Conservation (phyloP, 352 stramenopile species). For the Phytophthora uliginosa region DNA sequence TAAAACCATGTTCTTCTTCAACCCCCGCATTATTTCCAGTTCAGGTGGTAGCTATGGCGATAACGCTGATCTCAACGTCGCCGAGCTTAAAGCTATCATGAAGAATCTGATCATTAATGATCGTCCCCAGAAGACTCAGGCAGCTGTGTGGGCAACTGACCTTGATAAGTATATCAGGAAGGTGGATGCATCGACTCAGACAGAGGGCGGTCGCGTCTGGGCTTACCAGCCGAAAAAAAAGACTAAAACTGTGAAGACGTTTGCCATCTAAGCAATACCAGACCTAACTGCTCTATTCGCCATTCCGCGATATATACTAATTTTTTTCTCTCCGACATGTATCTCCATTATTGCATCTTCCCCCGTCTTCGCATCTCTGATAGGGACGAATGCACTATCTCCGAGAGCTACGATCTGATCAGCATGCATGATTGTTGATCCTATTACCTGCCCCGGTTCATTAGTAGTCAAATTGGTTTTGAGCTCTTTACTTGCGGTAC, state of each 20-base stretch:
- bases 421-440: background rate
- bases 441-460: background rate
- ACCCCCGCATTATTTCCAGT: slow-evolving; percentile 13
- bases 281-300: background rate
- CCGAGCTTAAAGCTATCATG: slow-evolving; percentile 20
- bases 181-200: slow-evolving; percentile 2
- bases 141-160: slow-evolving; percentile 15
- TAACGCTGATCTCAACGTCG: slow-evolving; percentile 12
- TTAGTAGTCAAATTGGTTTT: background rate
- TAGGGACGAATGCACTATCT: background rate
- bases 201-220: background rate
- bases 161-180: slow-evolving; percentile 11
- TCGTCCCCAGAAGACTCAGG: slow-evolving; percentile 17
- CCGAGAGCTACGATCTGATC: background rate
- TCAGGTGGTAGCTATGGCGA: slow-evolving; percentile 21
- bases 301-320: background rate
- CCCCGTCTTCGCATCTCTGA: background rate
- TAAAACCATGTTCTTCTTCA: slow-evolving; percentile 26
- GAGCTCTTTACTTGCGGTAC: background rate
- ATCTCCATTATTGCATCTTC: background rate
- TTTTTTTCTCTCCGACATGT: background rate
- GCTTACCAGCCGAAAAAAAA: slow-evolving; percentile 16
- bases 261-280: background rate
- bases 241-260: slow-evolving; percentile 4
- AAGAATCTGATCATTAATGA: slow-evolving; percentile 22